Evolutionary conservation across 257 asterid genomes (phyloP).

Genomic region (Solanum habrochaites): DNA sequence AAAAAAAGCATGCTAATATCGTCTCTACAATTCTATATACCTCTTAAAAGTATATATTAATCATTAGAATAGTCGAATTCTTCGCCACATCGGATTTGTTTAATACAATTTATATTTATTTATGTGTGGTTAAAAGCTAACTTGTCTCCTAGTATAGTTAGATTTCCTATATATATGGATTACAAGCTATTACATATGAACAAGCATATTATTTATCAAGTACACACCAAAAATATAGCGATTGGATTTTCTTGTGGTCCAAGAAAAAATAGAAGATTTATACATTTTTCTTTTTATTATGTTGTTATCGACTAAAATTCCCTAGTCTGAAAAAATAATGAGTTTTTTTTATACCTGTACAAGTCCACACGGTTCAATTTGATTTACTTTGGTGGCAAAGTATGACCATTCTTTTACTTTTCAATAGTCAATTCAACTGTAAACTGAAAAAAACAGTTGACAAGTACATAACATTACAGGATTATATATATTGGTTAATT

Average conservation of each 20-base stretch:
- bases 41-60: not conserved
- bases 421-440: not conserved
- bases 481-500: not conserved
- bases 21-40: not conserved
- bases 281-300: not conserved
- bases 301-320: not conserved
- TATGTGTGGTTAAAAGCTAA: too few relatives aligned
- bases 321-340: not conserved
- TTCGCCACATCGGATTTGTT: too few relatives aligned
- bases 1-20: not conserved
- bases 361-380: not conserved
- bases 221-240: too few relatives aligned
- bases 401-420: not conserved
- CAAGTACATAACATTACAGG: not conserved
- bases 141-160: too few relatives aligned
- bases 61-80: not conserved
- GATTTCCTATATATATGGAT: rapidly evolving
- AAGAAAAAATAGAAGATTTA: not conserved
- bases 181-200: too few relatives aligned
- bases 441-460: not conserved
- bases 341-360: not conserved
- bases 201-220: too few relatives aligned
- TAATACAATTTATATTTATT: too few relatives aligned
- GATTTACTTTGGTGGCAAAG: not conserved
- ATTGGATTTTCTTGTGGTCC: too few relatives aligned